phyloP scores from a whole-genome alignment of 352 stramenopile species.

The Globisporangium megalacanthum region DNA sequence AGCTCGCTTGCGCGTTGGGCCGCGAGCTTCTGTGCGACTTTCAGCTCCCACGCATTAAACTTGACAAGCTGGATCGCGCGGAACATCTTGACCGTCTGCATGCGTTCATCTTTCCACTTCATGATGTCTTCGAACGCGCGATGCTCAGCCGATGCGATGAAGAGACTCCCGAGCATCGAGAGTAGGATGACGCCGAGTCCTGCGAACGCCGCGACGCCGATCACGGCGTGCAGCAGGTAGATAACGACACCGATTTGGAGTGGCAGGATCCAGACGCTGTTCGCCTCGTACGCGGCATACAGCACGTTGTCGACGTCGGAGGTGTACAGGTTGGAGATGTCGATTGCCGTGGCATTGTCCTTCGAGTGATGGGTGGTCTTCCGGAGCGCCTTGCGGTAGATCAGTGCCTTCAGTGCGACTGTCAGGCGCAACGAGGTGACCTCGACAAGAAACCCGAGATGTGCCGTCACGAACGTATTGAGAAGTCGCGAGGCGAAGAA shows the following conservation, averaged over 20 bases:
- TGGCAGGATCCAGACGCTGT: conserved; percentile 36
- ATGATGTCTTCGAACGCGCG: conserved; percentile 71
- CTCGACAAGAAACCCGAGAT: conserved; percentile 26
- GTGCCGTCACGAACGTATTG: conserved; percentile 22
- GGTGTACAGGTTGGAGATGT: conserved; percentile 37
- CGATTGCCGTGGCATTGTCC: conserved; percentile 9
- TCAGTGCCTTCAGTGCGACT: conserved; percentile 20
- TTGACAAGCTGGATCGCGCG: conserved; percentile 94
- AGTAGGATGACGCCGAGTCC: conserved; percentile 24
- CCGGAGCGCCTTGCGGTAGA: conserved; percentile 39
- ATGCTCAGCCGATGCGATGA: conserved; percentile 39
- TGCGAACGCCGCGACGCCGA: conserved; percentile 28
- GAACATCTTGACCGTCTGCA: conserved; percentile 90
- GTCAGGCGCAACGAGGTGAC: conserved; percentile 22
- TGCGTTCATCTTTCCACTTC: conserved; percentile 77
- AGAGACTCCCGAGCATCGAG: conserved; percentile 40
- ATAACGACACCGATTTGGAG: conserved; percentile 28
- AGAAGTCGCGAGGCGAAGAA: conserved; percentile 30
- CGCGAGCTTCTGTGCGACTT: conserved; percentile 64
- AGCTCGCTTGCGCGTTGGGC: no score
- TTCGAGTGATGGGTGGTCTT: conserved; percentile 9
- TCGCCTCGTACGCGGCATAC: conserved; percentile 28
- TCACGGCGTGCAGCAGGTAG: conserved; percentile 32
- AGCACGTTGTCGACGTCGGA: conserved; percentile 27
- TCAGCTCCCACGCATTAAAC: conserved; percentile 86